phyloP scores from a whole-genome alignment of 2,329 filamentous ascomycete genomes.

The Orbilia ellipsospora region DNA sequence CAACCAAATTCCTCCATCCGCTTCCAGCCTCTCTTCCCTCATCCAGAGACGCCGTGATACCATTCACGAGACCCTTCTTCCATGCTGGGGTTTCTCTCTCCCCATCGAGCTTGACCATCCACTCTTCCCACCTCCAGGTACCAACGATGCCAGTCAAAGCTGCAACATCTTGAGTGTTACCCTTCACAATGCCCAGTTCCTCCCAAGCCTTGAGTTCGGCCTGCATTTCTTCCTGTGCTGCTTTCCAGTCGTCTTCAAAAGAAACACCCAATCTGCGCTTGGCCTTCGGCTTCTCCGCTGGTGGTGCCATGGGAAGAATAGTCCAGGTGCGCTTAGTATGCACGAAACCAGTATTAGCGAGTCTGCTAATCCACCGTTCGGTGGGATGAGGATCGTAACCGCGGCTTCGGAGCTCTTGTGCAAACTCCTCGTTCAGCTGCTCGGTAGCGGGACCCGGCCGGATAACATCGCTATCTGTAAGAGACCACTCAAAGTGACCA shows the following conservation, averaged over 20 bases:
- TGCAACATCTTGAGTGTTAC: conserved; percentile 77
- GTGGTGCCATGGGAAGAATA: conserved; percentile 81
- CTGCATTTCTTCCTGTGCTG: conserved; percentile 65
- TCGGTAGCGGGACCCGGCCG: conserved; percentile 82
- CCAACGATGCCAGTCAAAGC: conserved; percentile 83
- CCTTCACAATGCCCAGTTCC: conserved; percentile 66
- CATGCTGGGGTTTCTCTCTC: conserved; percentile 56
- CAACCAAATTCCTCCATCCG: conserved; percentile 72
- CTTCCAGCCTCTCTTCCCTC: conserved; percentile 72
- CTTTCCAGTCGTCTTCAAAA: conserved; percentile 70
- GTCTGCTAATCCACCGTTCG: conserved; percentile 79
- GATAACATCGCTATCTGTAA: conserved; percentile 90
- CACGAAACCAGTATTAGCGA: conserved; percentile 80
- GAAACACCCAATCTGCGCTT: conserved; percentile 62
- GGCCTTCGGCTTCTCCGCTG: conserved; percentile 64
- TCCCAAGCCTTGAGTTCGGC: conserved; percentile 59
- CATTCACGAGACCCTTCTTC: conserved; percentile 66
- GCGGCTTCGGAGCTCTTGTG: conserved; percentile 85
- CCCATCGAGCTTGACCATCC: conserved; percentile 77
- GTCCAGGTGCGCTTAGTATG: conserved; percentile 87
- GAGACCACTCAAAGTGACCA: conserved; percentile 88
- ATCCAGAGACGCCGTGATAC: conserved; percentile 72
- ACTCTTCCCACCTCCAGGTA: conserved; percentile 94
- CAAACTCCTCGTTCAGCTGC: conserved; percentile 89
- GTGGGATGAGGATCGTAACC: conserved; percentile 90